Evolutionary conservation across 2,329 filamentous ascomycete genomes (phyloP).

Genomic region (Lachnellula willkommii): DNA sequence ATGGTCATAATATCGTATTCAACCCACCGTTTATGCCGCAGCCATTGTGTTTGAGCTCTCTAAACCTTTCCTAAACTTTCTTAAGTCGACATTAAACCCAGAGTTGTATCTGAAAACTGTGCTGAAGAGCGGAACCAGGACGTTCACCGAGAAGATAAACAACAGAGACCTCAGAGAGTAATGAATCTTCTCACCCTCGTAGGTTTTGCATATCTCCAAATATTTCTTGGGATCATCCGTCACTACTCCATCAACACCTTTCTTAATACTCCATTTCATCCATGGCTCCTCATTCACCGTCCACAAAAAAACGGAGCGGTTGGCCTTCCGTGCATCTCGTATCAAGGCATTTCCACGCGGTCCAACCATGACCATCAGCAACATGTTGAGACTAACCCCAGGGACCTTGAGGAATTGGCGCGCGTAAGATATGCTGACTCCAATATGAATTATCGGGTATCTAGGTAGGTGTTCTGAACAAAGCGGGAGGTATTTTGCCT

Average conservation of each 20-base stretch:
- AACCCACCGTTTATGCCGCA: neutral
- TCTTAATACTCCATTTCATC: slow-evolving; percentile 75
- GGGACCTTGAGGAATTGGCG: slow-evolving; percentile 63
- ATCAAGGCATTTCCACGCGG: slow-evolving; percentile 64
- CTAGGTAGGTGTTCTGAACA: slow-evolving; percentile 56
- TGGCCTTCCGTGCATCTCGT: slow-evolving; percentile 48
- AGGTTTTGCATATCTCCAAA: slow-evolving; percentile 49
- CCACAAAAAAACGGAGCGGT: slow-evolving; percentile 69
- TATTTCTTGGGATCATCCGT: slow-evolving; percentile 75
- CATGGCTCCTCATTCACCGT: slow-evolving; percentile 73
- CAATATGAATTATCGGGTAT: slow-evolving; percentile 63
- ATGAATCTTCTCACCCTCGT: slow-evolving; percentile 22
- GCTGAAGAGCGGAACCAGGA: slow-evolving; percentile 17
- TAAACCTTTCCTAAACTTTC: slow-evolving; percentile 9
- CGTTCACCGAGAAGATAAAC: slow-evolving; percentile 16
- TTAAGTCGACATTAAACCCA: slow-evolving; percentile 12
- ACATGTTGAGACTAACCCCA: slow-evolving; percentile 72
- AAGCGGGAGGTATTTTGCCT: slow-evolving; percentile 63
- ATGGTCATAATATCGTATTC: neutral
- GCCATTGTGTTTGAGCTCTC: slow-evolving; percentile 2
- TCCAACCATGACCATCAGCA: slow-evolving; percentile 62
- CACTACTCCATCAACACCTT: slow-evolving; percentile 70
- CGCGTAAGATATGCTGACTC: slow-evolving; percentile 55
- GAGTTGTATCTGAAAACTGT: slow-evolving; percentile 20
- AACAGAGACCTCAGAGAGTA: slow-evolving; percentile 13